Evolutionary conservation across 495 filamentous ascomycete species (phyloP).

Genomic region (Pyrenopolyporus hunteri): DNA sequence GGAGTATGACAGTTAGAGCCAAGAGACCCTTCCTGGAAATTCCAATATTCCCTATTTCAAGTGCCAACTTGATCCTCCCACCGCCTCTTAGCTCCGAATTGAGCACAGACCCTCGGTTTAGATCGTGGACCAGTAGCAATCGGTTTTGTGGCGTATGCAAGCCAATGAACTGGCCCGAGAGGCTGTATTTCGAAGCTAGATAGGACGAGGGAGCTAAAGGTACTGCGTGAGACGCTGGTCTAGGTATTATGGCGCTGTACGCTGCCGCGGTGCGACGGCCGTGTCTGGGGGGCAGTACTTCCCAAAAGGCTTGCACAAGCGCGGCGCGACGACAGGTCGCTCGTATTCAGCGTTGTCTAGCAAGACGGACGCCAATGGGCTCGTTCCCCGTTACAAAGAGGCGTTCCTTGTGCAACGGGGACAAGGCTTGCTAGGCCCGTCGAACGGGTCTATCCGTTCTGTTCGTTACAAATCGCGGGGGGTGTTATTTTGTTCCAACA

Average conservation of each 20-base stretch:
- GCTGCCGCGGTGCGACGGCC: slow-evolving; percentile 45
- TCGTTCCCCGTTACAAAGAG: slow-evolving; percentile 50
- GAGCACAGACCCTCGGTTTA: slow-evolving; percentile 34
- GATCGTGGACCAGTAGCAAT: slow-evolving; percentile 39
- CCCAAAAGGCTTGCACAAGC: slow-evolving; percentile 37
- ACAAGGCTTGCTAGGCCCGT: slow-evolving; percentile 38
- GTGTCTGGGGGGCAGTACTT: slow-evolving; percentile 38
- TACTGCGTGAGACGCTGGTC: slow-evolving; percentile 43
- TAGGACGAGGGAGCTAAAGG: slow-evolving; percentile 35
- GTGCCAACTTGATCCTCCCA: slow-evolving; percentile 30
- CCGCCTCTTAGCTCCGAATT: slow-evolving; percentile 32
- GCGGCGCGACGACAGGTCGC: slow-evolving; percentile 37
- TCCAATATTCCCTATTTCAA: slow-evolving; percentile 32
- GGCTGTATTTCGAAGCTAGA: slow-evolving; percentile 37
- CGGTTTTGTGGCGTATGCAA: slow-evolving; percentile 29
- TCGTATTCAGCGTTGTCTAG: slow-evolving; percentile 43
- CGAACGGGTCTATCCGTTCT: slow-evolving; percentile 39
- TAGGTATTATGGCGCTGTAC: slow-evolving; percentile 43
- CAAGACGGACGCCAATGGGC: slow-evolving; percentile 53
- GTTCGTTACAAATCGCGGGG: slow-evolving; percentile 46
- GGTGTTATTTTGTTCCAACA: slow-evolving; percentile 45
- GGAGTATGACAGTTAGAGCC: slow-evolving; percentile 34
- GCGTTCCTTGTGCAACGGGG: slow-evolving; percentile 52
- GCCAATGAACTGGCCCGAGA: slow-evolving; percentile 36
- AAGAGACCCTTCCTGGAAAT: slow-evolving; percentile 17